Evolutionary conservation across 208 protist genomes (phyloP).

Genomic region (Leptomonas seymouri): DNA sequence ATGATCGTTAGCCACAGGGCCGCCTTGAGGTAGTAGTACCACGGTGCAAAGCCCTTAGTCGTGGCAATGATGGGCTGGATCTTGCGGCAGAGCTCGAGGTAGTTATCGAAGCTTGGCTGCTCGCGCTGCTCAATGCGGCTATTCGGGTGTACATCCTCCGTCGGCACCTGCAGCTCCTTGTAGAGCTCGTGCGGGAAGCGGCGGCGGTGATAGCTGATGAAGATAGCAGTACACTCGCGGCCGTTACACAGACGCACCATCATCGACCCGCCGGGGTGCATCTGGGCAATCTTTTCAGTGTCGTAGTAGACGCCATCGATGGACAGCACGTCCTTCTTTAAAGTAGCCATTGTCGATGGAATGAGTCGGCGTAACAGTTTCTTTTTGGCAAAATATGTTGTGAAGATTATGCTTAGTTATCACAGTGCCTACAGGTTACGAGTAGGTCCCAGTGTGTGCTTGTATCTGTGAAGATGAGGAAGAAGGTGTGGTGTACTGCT

Average conservation of each 20-base stretch:
- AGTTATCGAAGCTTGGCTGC: slow-evolving; percentile 61
- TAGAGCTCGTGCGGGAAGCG: slow-evolving; percentile 75
- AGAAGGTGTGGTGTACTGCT: neutral
- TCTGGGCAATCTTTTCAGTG: slow-evolving; percentile 57
- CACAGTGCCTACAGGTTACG: neutral
- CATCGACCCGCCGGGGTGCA: slow-evolving; percentile 73
- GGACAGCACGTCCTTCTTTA: slow-evolving; percentile 59
- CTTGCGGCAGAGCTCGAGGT: slow-evolving; percentile 64
- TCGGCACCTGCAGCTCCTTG: slow-evolving; percentile 56
- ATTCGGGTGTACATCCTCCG: slow-evolving; percentile 47
- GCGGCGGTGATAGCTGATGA: slow-evolving; percentile 76
- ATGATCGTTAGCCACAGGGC: slow-evolving; percentile 52
- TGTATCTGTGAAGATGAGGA: slow-evolving; percentile 8
- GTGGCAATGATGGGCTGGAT: slow-evolving; percentile 56
- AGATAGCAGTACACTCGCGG: slow-evolving; percentile 71
- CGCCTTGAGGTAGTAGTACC: slow-evolving; percentile 79
- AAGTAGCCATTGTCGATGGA: neutral
- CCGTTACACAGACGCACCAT: slow-evolving; percentile 78
- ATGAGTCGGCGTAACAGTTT: neutral
- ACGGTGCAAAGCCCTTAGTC: slow-evolving; percentile 77
- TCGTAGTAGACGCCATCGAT: slow-evolving; percentile 86
- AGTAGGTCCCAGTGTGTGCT: too few relatives aligned
- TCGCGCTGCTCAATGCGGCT: slow-evolving; percentile 43
- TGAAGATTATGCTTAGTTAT: neutral
- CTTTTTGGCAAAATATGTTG: neutral